These are phyloP conservation scores for Myriosclerotinia curreyana DNA, from an alignment of 2,329 filamentous ascomycete genomes.

Conservation along the genomic window DNA sequence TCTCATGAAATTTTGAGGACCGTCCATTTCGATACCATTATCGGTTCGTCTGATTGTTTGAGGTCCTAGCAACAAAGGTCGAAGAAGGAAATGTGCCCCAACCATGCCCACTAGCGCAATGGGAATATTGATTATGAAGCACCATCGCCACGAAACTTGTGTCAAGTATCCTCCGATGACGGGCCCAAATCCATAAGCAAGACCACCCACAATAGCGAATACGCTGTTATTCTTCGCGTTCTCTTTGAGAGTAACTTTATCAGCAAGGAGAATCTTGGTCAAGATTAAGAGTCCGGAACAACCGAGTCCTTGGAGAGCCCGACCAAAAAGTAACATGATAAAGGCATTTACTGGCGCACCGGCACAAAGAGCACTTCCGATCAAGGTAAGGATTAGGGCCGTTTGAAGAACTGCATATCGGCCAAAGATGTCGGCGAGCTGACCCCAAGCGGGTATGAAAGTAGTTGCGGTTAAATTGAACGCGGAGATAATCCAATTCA, in stretches of 20 bases:
- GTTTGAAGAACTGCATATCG: conserved; percentile 57
- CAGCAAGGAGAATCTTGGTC: conserved; percentile 61
- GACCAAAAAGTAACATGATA: conserved; percentile 58
- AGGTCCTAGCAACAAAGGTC: conserved; percentile 56
- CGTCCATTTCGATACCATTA: conserved; percentile 43
- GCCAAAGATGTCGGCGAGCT: conserved; percentile 63
- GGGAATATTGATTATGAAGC: conserved; percentile 62
- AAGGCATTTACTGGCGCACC: conserved; percentile 53
- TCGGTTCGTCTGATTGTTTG: conserved; percentile 44
- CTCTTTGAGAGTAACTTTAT: conserved; percentile 59
- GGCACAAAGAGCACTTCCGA: conserved; percentile 61
- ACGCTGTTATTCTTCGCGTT: conserved; percentile 61
- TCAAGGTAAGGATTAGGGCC: conserved; percentile 54
- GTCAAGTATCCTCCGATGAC: conserved; percentile 57
- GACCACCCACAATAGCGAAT: conserved; percentile 58
- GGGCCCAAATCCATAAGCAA: conserved; percentile 57
- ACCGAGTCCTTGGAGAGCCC: conserved; percentile 60
- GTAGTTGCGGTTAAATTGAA: conserved; percentile 66
- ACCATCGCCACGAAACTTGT: conserved; percentile 60
- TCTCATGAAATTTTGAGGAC: conserved; percentile 32
- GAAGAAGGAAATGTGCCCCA: conserved; percentile 55
- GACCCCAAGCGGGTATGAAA: conserved; percentile 64
- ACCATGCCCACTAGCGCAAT: conserved; percentile 51
- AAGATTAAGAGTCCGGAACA: conserved; percentile 60
- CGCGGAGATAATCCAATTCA: conserved; percentile 68